Conservation (phyloP, 768 basidiomycete genomes). For the Hypholoma fasciculare region DNA sequence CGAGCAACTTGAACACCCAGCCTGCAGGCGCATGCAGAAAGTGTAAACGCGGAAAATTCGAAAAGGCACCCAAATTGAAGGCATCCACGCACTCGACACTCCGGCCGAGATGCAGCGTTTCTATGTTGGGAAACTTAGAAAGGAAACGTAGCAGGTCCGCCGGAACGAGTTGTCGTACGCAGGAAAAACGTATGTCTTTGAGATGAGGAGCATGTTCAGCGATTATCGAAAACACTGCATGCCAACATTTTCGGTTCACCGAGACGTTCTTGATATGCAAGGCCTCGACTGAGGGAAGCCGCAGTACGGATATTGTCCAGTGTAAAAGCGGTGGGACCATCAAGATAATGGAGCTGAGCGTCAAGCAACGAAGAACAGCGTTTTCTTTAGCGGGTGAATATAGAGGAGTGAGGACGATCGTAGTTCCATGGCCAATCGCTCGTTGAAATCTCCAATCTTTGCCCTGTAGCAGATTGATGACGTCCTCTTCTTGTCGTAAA, state of each 20-base stretch:
- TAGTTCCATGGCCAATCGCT: conserved; percentile 9
- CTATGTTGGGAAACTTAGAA: conserved; percentile 13
- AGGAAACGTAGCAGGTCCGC: conserved; percentile 18
- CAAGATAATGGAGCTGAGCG: conserved; percentile 24
- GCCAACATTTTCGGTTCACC: conserved; percentile 23
- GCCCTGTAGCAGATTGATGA: conserved; percentile 13
- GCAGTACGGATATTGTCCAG: conserved; percentile 21
- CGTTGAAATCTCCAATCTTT: conserved; percentile 20
- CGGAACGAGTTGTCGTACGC: conserved; percentile 18
- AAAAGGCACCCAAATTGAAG: conserved; percentile 18
- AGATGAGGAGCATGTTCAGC: conserved; percentile 14
- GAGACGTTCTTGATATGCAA: conserved; percentile 17
- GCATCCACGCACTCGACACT: conserved; percentile 17
- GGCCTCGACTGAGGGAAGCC: conserved; percentile 11
- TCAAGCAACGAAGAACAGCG: conserved; percentile 12
- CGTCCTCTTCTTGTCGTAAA: not conserved
- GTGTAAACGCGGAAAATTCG: conserved; percentile 20
- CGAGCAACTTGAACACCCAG: conserved; percentile 23
- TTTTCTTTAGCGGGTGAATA: conserved; percentile 4
- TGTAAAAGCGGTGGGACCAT: conserved; percentile 23
- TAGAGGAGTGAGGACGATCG: conserved; percentile 16
- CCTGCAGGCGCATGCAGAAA: conserved; percentile 19
- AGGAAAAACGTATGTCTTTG: conserved; percentile 14
- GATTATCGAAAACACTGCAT: conserved; percentile 19
- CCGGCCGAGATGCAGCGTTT: conserved; percentile 13